phyloP scores from a whole-genome alignment of 78 protist species.

The Dictyostelium firmibasis region DNA sequence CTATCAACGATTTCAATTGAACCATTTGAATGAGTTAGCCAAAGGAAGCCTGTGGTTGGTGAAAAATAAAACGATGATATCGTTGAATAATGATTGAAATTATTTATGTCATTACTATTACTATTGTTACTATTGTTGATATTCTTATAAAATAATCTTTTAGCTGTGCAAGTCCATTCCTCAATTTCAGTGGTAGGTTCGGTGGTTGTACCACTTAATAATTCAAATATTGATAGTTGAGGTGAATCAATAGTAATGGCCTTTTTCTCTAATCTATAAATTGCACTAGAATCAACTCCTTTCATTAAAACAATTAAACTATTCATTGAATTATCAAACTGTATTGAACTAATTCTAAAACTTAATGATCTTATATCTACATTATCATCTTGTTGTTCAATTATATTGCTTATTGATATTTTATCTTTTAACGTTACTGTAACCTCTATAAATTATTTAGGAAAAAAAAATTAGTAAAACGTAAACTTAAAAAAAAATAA shows the following conservation, averaged over 20 bases:
- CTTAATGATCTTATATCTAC: not conserved
- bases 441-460: not conserved
- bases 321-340: slow-evolving; percentile 53
- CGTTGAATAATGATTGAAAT: not conserved
- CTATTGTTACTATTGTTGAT: not conserved
- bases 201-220: not conserved
- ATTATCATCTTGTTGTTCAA: not conserved
- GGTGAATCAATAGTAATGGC: slow-evolving; percentile 2
- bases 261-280: slow-evolving; percentile 44
- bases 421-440: not conserved
- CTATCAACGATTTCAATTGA: slow-evolving; percentile 42
- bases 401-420: not conserved
- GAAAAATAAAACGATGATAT: slow-evolving; percentile 43
- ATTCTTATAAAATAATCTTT: not conserved
- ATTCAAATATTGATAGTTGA: not conserved
- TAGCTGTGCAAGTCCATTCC: slow-evolving; percentile 14
- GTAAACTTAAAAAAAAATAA: not conserved
- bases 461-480: not conserved
- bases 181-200: not conserved
- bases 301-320: slow-evolving; percentile 17
- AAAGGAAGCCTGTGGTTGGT: slow-evolving; percentile 14
- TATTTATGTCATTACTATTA: not conserved
- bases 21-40: slow-evolving; percentile 44
- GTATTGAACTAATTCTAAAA: slow-evolving; percentile 8
- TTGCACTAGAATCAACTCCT: slow-evolving; percentile 2